Percentiles rank a stretch among this genome's conserved stretches.
Evolutionary conservation across 2,329 filamentous ascomycete species (phyloP).

Genomic region (Cytospora chrysosperma): DNA sequence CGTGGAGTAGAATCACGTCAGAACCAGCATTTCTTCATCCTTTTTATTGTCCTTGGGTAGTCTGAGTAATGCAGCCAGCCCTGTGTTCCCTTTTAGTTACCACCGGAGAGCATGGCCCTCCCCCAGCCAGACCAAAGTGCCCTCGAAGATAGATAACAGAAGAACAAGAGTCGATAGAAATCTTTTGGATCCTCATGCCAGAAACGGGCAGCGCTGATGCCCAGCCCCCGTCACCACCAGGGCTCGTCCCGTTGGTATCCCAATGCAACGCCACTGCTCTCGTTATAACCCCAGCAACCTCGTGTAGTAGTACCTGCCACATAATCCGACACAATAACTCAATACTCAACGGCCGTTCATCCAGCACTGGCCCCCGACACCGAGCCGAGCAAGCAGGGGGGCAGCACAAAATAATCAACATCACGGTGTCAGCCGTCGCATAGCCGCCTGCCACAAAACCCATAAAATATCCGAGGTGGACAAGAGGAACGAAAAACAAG

Average conservation of each 20-base stretch:
- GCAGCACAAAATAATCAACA: slow-evolving; percentile 24
- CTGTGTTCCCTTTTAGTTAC: slow-evolving; percentile 20
- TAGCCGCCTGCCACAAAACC: slow-evolving; percentile 34
- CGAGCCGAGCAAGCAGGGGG: not conserved
- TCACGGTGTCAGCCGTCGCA: slow-evolving; percentile 32
- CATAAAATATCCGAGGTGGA: slow-evolving; percentile 36
- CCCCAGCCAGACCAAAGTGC: slow-evolving; percentile 13
- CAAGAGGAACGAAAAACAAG: slow-evolving; percentile 35
- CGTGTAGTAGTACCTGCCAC: slow-evolving; percentile 19
- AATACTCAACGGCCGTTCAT: slow-evolving; percentile 15
- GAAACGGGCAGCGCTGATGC: slow-evolving; percentile 9
- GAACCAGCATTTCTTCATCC: slow-evolving; percentile 8
- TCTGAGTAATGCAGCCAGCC: slow-evolving; percentile 18
- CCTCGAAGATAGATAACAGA: slow-evolving; percentile 21
- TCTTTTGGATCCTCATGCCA: slow-evolving; percentile 26
- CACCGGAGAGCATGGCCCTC: slow-evolving; percentile 14
- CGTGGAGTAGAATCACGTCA: slow-evolving; percentile 2
- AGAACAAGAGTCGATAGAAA: slow-evolving; percentile 25
- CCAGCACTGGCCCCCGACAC: slow-evolving; percentile 12
- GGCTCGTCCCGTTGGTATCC: slow-evolving; percentile 13
- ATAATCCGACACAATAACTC: slow-evolving; percentile 18
- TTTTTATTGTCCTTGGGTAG: slow-evolving; percentile 21
- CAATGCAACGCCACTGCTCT: slow-evolving; percentile 20
- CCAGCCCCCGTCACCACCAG: slow-evolving; percentile 7
- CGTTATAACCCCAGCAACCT: slow-evolving; percentile 13